Evolutionary conservation across 1,284 basidiomycete species (phyloP).

Genomic region (Heterobasidion irregulare): DNA sequence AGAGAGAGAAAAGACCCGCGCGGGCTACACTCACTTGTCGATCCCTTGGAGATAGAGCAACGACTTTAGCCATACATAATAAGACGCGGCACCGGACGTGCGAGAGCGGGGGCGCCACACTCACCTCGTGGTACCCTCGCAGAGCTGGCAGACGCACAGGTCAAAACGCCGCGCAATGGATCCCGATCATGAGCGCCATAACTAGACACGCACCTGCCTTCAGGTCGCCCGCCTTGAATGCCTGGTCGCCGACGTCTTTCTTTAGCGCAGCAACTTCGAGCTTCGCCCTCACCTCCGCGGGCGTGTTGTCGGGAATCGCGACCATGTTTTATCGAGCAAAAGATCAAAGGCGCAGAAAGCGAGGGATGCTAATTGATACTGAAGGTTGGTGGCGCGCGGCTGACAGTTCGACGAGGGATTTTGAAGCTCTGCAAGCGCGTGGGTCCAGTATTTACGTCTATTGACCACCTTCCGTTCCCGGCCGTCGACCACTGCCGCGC

Average conservation of each 20-base stretch:
- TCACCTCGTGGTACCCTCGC: conserved; percentile 42
- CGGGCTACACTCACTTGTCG: conserved; percentile 46
- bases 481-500: neutral
- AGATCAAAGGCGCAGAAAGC: no score
- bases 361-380: no score
- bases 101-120: neutral
- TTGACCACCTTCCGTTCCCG: neutral
- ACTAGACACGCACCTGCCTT: conserved; percentile 39
- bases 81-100: neutral
- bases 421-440: neutral
- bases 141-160: conserved; percentile 2
- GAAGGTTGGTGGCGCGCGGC: no score
- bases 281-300: conserved; percentile 28
- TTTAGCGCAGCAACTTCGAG: conserved; percentile 52
- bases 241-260: conserved; percentile 68
- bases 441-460: neutral
- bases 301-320: neutral
- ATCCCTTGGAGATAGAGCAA: conserved; percentile 63
- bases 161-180: neutral
- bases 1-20: neutral
- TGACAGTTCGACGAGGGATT: no score
- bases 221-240: conserved; percentile 60
- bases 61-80: conserved; percentile 25
- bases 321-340: neutral
- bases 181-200: no score